Evolutionary conservation across 2,329 filamentous ascomycete genomes (phyloP).

Genomic region (Penicillium aurantiogriseum): DNA sequence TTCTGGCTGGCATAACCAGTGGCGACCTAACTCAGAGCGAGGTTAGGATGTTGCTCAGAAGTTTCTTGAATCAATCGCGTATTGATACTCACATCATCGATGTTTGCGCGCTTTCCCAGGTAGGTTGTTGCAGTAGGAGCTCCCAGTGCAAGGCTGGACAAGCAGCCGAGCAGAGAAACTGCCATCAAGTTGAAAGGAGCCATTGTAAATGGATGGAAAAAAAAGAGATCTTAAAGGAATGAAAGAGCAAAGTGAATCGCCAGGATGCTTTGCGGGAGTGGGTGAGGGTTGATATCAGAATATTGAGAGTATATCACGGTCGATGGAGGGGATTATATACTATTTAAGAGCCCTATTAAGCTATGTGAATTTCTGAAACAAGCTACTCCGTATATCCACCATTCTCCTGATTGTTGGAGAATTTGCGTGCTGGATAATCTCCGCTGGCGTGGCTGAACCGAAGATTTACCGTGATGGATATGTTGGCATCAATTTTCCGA

Average conservation of each 20-base stretch:
- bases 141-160: conserved; percentile 27
- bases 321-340: conserved; percentile 6
- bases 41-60: neutral
- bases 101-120: conserved; percentile 27
- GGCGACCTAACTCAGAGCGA: conserved; percentile 16
- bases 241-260: neutral
- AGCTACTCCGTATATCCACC: neutral
- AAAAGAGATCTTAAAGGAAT: neutral
- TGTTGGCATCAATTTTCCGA: conserved; percentile 12
- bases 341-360: no score
- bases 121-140: conserved; percentile 26
- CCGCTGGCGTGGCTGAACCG: neutral
- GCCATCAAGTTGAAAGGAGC: conserved; percentile 26
- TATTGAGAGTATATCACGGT: neutral
- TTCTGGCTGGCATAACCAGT: conserved; percentile 51
- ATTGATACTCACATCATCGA: conserved; percentile 25
- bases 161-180: conserved; percentile 23
- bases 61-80: neutral
- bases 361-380: neutral
- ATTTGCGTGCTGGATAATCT: conserved; percentile 3
- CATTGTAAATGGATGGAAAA: conserved; percentile 12
- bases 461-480: conserved; percentile 5
- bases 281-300: neutral
- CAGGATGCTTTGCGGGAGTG: neutral
- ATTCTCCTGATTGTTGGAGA: neutral